These are phyloP conservation scores for Echinosophora koreensis DNA, from an alignment of 306 rosid genomes.

Conservation along the genomic window DNA sequence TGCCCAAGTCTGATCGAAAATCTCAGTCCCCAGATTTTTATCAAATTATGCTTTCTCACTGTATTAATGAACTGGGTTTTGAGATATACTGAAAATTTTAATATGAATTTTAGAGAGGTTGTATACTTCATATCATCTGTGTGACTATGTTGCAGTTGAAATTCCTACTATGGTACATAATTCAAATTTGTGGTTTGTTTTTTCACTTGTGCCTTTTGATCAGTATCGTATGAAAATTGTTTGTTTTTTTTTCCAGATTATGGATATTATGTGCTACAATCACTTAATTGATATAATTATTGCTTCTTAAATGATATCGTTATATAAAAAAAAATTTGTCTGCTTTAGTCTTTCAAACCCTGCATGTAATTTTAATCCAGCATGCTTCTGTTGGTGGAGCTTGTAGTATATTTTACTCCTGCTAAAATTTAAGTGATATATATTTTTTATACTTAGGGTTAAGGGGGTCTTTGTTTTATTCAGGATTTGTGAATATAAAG, in stretches of 20 bases:
- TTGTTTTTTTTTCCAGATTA: slow-evolving; percentile 15
- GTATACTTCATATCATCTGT: not conserved
- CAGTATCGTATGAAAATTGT: not conserved
- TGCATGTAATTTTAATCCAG: slow-evolving; percentile 14
- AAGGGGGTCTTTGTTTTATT: slow-evolving; percentile 34
- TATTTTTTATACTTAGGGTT: slow-evolving; percentile 6
- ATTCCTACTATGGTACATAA: not conserved
- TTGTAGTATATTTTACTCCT: slow-evolving; percentile 14
- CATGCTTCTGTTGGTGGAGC: slow-evolving; percentile 34
- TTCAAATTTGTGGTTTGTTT: slow-evolving; percentile 27
- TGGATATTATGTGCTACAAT: slow-evolving; percentile 1
- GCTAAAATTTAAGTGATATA: slow-evolving; percentile 27
- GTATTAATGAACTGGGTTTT: slow-evolving; percentile 10
- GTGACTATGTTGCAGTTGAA: not conserved
- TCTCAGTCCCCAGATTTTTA: not conserved
- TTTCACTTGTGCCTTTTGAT: slow-evolving; percentile 19
- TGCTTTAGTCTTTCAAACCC: slow-evolving; percentile 33
- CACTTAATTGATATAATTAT: slow-evolving; percentile 17
- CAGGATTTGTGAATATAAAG: slow-evolving; percentile 22
- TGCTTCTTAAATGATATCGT: slow-evolving; percentile 10
- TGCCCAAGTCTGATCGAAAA: slow-evolving; percentile 12
- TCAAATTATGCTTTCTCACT: not conserved
- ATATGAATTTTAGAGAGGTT: slow-evolving; percentile 27
- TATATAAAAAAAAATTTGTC: not conserved
- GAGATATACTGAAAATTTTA: slow-evolving; percentile 11